Evolutionary conservation across 495 filamentous ascomycete species (phyloP).

Genomic region (Neohortaea acidophila): DNA sequence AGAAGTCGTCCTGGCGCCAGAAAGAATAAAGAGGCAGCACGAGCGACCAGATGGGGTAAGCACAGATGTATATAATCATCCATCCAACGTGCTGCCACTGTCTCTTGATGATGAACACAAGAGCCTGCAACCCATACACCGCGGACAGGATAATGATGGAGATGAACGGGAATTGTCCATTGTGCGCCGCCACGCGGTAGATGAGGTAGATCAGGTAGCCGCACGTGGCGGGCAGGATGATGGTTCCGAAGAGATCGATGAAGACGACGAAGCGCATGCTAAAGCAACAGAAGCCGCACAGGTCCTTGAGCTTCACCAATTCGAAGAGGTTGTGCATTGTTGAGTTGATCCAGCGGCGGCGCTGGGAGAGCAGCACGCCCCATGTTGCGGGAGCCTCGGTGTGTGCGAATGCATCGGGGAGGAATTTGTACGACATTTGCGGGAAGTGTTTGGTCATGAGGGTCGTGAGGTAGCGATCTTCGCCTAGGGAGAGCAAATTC

Average conservation of each 20-base stretch:
- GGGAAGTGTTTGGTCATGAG: slow-evolving; percentile 98
- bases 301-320: slow-evolving; percentile 69
- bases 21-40: slow-evolving; percentile 90
- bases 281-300: slow-evolving; percentile 98
- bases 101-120: slow-evolving; percentile 89
- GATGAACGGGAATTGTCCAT: slow-evolving; percentile 67
- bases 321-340: slow-evolving; percentile 92
- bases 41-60: slow-evolving; percentile 88
- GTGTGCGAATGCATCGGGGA: slow-evolving; percentile 77
- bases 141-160: slow-evolving; percentile 77
- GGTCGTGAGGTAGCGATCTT: slow-evolving; percentile 94
- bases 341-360: slow-evolving; percentile 97
- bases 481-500: slow-evolving; percentile 85
- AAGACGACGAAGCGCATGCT: slow-evolving; percentile 97
- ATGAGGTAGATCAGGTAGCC: slow-evolving; percentile 82
- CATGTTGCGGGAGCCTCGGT: slow-evolving; percentile 90
- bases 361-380: slow-evolving; percentile 82
- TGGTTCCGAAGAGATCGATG: slow-evolving; percentile 82
- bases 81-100: slow-evolving; percentile 97
- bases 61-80: slow-evolving; percentile 96
- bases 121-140: slow-evolving; percentile 86
- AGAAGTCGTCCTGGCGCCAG: slow-evolving; percentile 98
- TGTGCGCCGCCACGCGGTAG: slow-evolving; percentile 54
- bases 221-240: slow-evolving; percentile 85
- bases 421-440: slow-evolving; percentile 87